A percentile compares a stretch with the other conserved stretches of the same genome.
These are phyloP conservation scores for Neurospora sp. DNA, from an alignment of 495 filamentous ascomycete species.

Conservation along the genomic window DNA sequence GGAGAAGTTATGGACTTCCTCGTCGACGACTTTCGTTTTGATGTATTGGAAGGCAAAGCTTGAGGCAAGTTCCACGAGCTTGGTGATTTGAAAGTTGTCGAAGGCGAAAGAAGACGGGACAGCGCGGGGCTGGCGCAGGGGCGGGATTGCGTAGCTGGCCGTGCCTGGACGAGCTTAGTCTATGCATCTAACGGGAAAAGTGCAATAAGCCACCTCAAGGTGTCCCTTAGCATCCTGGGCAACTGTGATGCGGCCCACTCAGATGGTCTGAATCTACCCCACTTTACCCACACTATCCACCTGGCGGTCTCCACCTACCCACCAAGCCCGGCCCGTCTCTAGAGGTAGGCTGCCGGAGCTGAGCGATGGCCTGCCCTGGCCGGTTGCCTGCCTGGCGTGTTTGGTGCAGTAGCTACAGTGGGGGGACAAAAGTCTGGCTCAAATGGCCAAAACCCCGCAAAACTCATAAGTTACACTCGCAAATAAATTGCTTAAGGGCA, in stretches of 20 bases:
- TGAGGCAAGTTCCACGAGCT: neutral
- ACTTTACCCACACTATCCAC: neutral
- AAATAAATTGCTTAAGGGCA: too few species aligned
- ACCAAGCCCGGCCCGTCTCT: neutral
- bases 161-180: neutral
- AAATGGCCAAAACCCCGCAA: too few species aligned
- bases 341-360: neutral
- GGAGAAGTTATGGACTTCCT: neutral
- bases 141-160: slow-evolving; percentile 10
- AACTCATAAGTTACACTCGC: too few species aligned
- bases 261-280: neutral
- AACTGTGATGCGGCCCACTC: neutral
- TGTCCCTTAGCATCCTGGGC: neutral
- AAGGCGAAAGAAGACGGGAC: slow-evolving; percentile 9
- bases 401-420: too few species aligned
- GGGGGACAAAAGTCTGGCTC: too few species aligned
- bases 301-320: neutral
- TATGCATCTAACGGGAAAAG: neutral
- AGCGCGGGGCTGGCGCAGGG: slow-evolving; percentile 10
- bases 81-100: slow-evolving; percentile 10
- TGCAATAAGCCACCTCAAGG: neutral
- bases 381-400: neutral
- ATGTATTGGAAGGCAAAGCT: neutral
- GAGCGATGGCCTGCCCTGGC: neutral
- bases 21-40: neutral